phyloP scores from a whole-genome alignment of 2,329 filamentous ascomycete species.

The Tolypocladium amazonense region DNA sequence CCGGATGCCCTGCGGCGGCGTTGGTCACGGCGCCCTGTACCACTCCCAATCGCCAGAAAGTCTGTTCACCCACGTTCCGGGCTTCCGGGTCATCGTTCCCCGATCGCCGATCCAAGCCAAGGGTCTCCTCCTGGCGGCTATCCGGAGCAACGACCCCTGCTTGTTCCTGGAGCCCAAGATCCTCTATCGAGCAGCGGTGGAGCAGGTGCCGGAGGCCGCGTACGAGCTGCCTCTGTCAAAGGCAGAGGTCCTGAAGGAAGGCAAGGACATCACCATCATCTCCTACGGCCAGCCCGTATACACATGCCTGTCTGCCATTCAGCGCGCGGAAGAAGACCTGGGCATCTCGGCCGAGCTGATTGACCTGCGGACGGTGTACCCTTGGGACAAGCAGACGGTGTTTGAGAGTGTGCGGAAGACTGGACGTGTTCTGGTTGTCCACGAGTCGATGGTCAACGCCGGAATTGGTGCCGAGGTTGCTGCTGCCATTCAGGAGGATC shows the following conservation, averaged over 20 bases:
- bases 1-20: constrained; percentile 81
- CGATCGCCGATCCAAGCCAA: constrained; percentile 82
- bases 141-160: constrained; percentile 75
- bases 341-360: constrained; percentile 74
- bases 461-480: constrained; percentile 85
- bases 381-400: constrained; percentile 78
- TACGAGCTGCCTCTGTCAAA: constrained; percentile 81
- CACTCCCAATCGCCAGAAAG: constrained; percentile 86
- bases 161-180: constrained; percentile 94
- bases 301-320: constrained; percentile 67
- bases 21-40: constrained; percentile 80
- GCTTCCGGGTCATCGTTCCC: constrained; percentile 75
- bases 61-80: constrained; percentile 80
- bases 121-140: constrained; percentile 67
- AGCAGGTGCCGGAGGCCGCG: constrained; percentile 73
- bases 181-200: constrained; percentile 80
- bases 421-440: constrained; percentile 75
- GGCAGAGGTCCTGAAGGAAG: constrained; percentile 73
- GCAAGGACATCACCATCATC: constrained; percentile 71
- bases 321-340: constrained; percentile 63
- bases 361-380: constrained; percentile 79
- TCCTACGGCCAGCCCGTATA: constrained; percentile 89
- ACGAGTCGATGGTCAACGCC: constrained; percentile 85
- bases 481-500: constrained; percentile 73
- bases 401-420: constrained; percentile 80